Evolutionary conservation across 2,329 filamentous ascomycete genomes (phyloP).

Genomic region (Gyromitra esculenta): DNA sequence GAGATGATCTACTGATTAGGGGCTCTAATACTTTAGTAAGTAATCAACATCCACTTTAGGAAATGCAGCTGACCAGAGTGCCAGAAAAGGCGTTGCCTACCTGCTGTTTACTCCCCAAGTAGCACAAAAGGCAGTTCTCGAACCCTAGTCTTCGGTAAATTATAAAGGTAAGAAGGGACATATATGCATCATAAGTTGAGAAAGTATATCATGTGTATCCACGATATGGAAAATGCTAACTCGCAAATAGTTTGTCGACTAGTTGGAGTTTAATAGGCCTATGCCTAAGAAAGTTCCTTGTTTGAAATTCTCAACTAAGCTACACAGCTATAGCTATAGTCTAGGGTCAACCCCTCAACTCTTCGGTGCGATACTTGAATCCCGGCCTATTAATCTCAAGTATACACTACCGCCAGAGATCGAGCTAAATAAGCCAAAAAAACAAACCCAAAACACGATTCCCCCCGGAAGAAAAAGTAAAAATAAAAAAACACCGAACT

Average conservation of each 20-base stretch:
- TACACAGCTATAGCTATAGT: background rate
- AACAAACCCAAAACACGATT: background rate
- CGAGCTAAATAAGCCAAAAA: constrained; percentile 3
- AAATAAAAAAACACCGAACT: constrained; percentile 30
- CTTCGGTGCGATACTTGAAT: constrained; percentile 4
- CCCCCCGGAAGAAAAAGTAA: background rate
- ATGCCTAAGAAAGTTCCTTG: background rate
- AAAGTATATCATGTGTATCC: no score
- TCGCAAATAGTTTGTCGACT: background rate
- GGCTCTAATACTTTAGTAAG: background rate
- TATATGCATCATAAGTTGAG: no score
- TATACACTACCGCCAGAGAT: constrained; percentile 22
- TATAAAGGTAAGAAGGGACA: no score
- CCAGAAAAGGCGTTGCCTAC: background rate
- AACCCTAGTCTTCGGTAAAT: no score
- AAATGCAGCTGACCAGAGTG: background rate
- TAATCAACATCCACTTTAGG: background rate
- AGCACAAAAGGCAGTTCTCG: no score
- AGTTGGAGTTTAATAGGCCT: background rate
- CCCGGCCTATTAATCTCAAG: constrained; percentile 18
- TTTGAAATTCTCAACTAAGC: background rate
- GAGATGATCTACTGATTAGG: no score
- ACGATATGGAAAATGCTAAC: background rate
- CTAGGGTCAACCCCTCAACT: background rate
- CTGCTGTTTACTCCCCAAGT: background rate